phyloP scores from a whole-genome alignment of 2,329 filamentous ascomycete genomes.

The Gyromitra esculenta region DNA sequence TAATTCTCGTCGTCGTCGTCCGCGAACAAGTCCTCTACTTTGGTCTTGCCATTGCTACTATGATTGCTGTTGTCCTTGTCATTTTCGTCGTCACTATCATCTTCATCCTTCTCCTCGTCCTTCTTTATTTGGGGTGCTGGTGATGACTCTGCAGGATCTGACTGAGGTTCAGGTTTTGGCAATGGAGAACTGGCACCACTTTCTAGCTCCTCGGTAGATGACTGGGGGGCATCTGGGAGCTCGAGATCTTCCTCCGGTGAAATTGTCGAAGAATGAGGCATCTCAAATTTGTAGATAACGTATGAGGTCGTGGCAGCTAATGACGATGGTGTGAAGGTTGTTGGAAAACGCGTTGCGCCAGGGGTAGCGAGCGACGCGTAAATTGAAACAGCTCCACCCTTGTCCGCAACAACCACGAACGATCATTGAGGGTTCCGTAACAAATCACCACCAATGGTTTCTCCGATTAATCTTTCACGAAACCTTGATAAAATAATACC shows the following conservation, averaged over 20 bases:
- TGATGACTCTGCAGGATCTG: constrained; percentile 26
- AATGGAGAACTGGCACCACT: not conserved
- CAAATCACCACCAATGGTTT: no score
- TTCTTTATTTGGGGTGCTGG: constrained; percentile 9
- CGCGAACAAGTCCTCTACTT: constrained; percentile 70
- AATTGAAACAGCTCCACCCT: constrained; percentile 31
- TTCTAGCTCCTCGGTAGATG: not conserved
- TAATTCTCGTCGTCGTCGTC: constrained; percentile 67
- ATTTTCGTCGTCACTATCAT: not conserved
- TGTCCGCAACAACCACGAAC: not conserved
- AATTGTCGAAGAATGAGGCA: constrained; percentile 19
- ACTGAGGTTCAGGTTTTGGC: constrained; percentile 26
- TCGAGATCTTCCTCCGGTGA: constrained; percentile 36
- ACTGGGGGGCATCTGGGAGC: constrained; percentile 32
- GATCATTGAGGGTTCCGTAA: not conserved
- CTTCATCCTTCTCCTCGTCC: constrained; percentile 13
- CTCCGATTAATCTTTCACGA: no score
- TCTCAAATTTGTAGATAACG: not conserved
- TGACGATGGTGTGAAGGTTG: constrained; percentile 7
- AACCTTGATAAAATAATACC: no score
- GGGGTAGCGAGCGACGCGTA: constrained; percentile 34
- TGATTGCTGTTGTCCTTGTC: not conserved
- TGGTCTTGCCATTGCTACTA: constrained; percentile 51
- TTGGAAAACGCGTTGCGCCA: constrained; percentile 27
- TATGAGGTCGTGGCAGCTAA: constrained; percentile 1